These are phyloP conservation scores for Malassezia japonica DNA, from an alignment of 1,284 basidiomycete species.

Conservation along the genomic window DNA sequence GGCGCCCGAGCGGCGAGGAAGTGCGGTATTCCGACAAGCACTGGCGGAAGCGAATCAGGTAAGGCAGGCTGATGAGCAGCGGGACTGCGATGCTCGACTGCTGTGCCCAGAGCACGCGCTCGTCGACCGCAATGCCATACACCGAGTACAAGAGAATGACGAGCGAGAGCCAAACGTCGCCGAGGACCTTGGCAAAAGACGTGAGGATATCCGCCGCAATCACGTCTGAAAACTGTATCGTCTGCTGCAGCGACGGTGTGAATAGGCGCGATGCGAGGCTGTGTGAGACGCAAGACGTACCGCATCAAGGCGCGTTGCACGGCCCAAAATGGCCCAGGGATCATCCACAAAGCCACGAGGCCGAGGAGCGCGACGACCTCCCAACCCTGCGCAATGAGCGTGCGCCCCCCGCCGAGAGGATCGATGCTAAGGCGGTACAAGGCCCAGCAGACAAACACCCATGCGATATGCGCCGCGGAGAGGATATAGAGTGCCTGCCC, in stretches of 20 bases:
- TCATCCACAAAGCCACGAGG: constrained; percentile 20
- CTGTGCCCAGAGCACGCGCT: constrained; percentile 39
- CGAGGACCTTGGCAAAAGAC: constrained; percentile 90
- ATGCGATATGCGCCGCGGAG: constrained; percentile 20
- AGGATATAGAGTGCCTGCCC: constrained; percentile 15
- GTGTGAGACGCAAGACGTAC: constrained; percentile 13
- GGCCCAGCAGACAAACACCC: constrained; percentile 34
- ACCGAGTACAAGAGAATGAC: constrained; percentile 1
- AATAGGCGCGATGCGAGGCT: constrained; percentile 59
- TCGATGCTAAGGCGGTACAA: constrained; percentile 36
- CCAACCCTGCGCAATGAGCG: constrained; percentile 34
- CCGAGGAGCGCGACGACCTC: constrained; percentile 33
- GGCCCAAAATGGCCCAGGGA: constrained; percentile 34
- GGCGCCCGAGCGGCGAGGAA: constrained; percentile 5
- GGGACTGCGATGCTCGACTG: constrained; percentile 56
- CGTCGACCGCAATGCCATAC: constrained; percentile 19
- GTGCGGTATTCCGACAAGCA: constrained; percentile 74
- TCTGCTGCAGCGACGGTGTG: constrained; percentile 57
- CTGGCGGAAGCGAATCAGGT: constrained; percentile 80
- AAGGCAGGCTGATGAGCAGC: constrained; percentile 78
- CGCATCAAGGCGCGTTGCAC: constrained; percentile 18
- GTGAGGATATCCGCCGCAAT: constrained; percentile 91
- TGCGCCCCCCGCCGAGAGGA: constrained; percentile 23
- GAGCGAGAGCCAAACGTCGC: constrained; percentile 76
- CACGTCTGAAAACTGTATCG: constrained; percentile 79